Conservation (phyloP, 441 rosid species). For the Flueggea neowawraea region DNA sequence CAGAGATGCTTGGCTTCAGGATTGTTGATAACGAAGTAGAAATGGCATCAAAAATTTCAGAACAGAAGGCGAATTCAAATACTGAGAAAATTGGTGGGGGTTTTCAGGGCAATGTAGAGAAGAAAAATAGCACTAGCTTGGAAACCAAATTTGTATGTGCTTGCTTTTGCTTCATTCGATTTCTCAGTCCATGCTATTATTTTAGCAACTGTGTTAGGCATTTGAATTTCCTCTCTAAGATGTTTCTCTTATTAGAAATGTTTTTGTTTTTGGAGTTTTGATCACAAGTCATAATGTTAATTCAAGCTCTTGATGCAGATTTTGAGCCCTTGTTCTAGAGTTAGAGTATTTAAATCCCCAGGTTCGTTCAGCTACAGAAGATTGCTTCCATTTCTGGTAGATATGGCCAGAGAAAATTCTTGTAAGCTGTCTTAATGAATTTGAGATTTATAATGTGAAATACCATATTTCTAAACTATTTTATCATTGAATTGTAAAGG, state of each 20-base stretch:
- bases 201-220: not conserved
- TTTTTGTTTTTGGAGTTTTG: not conserved
- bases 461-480: too few species aligned
- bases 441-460: too few species aligned
- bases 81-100: too few species aligned
- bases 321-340: conserved; percentile 30
- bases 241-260: not conserved
- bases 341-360: conserved; percentile 46
- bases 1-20: conserved; percentile 18
- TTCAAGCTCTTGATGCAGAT: conserved; percentile 19
- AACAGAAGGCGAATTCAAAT: too few species aligned
- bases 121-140: conserved; percentile 5
- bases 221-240: not conserved
- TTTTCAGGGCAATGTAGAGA: not conserved
- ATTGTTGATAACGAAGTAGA: not conserved
- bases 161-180: not conserved
- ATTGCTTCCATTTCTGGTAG: conserved; percentile 72
- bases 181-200: not conserved
- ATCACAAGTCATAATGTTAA: not conserved
- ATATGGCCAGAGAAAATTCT: conserved; percentile 31
- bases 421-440: conserved; percentile 20
- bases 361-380: conserved; percentile 64
- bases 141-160: conserved; percentile 27
- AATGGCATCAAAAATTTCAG: not conserved
- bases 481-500: too few species aligned